These are phyloP conservation scores for Salix dunnii DNA, from an alignment of 345 rosid genomes.

Conservation along the genomic window DNA sequence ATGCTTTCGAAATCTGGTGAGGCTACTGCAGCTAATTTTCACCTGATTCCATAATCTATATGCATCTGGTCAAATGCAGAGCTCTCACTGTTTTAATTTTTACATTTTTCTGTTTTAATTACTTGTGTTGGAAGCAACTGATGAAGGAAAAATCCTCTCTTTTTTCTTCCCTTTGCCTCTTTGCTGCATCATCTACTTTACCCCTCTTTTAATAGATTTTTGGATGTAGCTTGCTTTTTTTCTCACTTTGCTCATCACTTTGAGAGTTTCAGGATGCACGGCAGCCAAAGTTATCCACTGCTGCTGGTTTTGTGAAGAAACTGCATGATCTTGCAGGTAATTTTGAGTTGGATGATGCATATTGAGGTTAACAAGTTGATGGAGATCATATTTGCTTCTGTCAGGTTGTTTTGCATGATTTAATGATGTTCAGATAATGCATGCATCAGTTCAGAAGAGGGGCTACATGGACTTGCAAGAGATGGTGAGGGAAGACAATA, in stretches of 20 bases:
- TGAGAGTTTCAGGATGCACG: constrained; percentile 53
- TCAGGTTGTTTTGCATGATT: background rate
- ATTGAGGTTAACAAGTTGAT: background rate
- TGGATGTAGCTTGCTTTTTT: background rate
- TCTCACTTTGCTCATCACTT: constrained; percentile 12
- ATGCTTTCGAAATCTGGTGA: background rate
- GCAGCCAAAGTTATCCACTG: constrained; percentile 63
- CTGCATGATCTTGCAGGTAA: constrained; percentile 91
- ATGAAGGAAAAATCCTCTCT: background rate
- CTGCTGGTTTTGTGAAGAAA: constrained; percentile 77
- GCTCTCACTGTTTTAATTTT: background rate
- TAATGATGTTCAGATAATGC: constrained; percentile 16
- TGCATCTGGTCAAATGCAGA: no score
- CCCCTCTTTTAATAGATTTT: background rate
- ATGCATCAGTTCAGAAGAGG: constrained; percentile 72
- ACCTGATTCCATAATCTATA: no score
- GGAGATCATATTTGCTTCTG: background rate
- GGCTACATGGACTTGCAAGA: constrained; percentile 88
- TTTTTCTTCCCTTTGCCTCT: background rate
- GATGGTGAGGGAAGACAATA: constrained; percentile 51
- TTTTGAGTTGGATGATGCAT: constrained; percentile 18
- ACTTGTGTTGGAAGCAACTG: background rate
- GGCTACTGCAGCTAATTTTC: no score
- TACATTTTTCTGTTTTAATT: background rate
- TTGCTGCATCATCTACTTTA: background rate